Base-by-base conservation (phyloP, 2,329 filamentous ascomycete species). In the Periglandula ipomoeae region DNA sequence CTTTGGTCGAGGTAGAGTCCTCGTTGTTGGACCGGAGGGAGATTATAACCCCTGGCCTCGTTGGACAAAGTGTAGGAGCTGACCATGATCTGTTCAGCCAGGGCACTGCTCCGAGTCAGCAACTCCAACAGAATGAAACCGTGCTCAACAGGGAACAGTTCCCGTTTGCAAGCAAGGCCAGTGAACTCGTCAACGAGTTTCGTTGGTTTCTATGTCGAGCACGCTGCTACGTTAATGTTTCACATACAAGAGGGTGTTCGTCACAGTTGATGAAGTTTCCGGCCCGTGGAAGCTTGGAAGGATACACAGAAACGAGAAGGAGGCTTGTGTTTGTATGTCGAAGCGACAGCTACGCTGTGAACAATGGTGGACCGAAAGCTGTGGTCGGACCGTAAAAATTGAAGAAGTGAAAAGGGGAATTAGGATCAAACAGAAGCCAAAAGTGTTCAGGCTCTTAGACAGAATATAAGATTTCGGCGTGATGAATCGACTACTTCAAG, bases 261-360 rank as follows among this genome's bases (percentile, higher is more conserved):
- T 48, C 41, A 39, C 32, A 37, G 40, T 41, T 24, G 30, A 39
- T 40, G 32, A 48, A 39, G 30, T 27, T 48, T 37, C 40, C 32
- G 38, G 40, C 19, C 41, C 39, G 47, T 41, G 40, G 43, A 17
- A 44, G 47, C 22, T 39, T 19, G 23, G 32, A 32, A n/a, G 19
- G 47, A 32, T 39, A 39, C 39, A 44, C 47, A 46, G 37, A 41
- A 48, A 37, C 46, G 17, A 37, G 24, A 37, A 48, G 17, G 45
- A 48, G n/a, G 20, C 27, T 43, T 48, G 8, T 48, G 30, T 35
- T 42, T 48, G 39, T 38, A 32, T 43, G 35, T 15, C 44, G 17
- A 37, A 20, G n/a, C 26, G 20, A 42, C 10, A 4, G 10, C 22
- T 43, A 22, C 27, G 20, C 17, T 27, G 27, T 43, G 30, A 26